Conservation (phyloP, 805 yeast genomes). For the Wickerhamomyces subpelliculosus region DNA sequence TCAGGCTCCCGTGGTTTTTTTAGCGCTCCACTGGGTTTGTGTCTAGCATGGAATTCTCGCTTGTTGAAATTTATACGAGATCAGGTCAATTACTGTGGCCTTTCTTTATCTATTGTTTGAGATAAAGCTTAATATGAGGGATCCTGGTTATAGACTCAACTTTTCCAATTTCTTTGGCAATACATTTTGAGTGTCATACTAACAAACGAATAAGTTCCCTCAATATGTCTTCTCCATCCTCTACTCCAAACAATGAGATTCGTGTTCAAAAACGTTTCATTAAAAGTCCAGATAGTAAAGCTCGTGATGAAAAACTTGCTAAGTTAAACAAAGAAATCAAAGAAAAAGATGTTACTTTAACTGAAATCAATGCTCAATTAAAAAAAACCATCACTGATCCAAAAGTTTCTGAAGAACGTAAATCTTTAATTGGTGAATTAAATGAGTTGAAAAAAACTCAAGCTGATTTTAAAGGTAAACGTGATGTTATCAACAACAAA, state of each 20-base stretch:
- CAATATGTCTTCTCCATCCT: conserved; percentile 7
- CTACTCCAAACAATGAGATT: conserved; percentile 7
- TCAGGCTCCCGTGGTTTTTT: too few species aligned
- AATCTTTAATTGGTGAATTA: conserved; percentile 44
- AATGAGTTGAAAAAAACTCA: conserved; percentile 38
- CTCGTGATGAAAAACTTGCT: conserved; percentile 51
- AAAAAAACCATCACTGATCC: conserved; percentile 46
- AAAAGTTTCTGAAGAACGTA: conserved; percentile 41
- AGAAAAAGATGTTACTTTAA: conserved; percentile 48
- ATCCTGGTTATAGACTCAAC: too few species aligned
- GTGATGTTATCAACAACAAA: conserved; percentile 48
- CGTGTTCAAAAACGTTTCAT: conserved; percentile 34
- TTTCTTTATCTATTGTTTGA: neutral
- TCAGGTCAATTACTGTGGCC: too few species aligned
- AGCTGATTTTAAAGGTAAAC: conserved; percentile 38
- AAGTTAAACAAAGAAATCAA: conserved; percentile 54
- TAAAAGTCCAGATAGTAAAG: conserved; percentile 69
- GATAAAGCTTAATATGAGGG: too few species aligned
- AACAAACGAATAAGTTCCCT: too few species aligned
- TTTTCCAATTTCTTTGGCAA: too few species aligned
- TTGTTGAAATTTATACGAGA: too few species aligned
- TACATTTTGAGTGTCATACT: neutral
- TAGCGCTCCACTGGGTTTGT: too few species aligned
- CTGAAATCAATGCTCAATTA: conserved; percentile 47
- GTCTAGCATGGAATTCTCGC: too few species aligned